Percentiles rank a stretch among this genome's conserved stretches.
phyloP scores from a whole-genome alignment of 768 basidiomycete genomes.

The Suillus clintonianus region DNA sequence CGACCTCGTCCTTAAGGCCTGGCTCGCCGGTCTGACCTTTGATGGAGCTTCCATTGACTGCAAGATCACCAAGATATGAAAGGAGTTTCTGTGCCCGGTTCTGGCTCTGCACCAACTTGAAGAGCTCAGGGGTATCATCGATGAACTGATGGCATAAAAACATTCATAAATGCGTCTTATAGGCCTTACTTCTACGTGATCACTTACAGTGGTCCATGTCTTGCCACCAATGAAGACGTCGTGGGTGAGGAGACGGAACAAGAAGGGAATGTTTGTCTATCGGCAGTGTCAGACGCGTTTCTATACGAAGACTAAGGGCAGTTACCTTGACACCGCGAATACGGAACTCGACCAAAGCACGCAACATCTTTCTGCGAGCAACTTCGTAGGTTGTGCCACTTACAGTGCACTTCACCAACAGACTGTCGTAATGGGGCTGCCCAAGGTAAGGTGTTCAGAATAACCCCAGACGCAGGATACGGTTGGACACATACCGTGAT shows the following conservation, averaged over 20 bases:
- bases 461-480: background rate
- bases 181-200: slow-evolving; percentile 8
- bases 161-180: background rate
- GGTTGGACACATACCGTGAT: slow-evolving; percentile 72
- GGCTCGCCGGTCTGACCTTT: slow-evolving; percentile 96
- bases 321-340: slow-evolving; percentile 95
- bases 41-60: slow-evolving; percentile 97
- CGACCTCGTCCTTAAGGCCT: slow-evolving; percentile 86
- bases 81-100: slow-evolving; percentile 98
- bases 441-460: background rate
- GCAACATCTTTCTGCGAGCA: slow-evolving; percentile 97
- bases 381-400: slow-evolving; percentile 98
- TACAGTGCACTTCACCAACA: slow-evolving; percentile 95
- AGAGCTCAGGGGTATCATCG: slow-evolving; percentile 98
- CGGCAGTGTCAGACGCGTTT: background rate
- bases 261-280: slow-evolving; percentile 98
- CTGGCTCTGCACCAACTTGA: slow-evolving; percentile 96
- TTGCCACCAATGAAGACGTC: slow-evolving; percentile 94
- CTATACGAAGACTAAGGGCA: slow-evolving; percentile 7
- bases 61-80: slow-evolving; percentile 95
- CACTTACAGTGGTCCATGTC: slow-evolving; percentile 91
- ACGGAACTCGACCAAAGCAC: slow-evolving; percentile 99
- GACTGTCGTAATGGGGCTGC: slow-evolving; percentile 96
- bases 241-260: slow-evolving; percentile 96
- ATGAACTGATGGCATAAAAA: slow-evolving; percentile 69